A percentile compares a stretch with the other conserved stretches of the same genome.
Evolutionary conservation across 2,329 filamentous ascomycete species (phyloP).

Genomic region (Aspergillus ochraceoroseus): DNA sequence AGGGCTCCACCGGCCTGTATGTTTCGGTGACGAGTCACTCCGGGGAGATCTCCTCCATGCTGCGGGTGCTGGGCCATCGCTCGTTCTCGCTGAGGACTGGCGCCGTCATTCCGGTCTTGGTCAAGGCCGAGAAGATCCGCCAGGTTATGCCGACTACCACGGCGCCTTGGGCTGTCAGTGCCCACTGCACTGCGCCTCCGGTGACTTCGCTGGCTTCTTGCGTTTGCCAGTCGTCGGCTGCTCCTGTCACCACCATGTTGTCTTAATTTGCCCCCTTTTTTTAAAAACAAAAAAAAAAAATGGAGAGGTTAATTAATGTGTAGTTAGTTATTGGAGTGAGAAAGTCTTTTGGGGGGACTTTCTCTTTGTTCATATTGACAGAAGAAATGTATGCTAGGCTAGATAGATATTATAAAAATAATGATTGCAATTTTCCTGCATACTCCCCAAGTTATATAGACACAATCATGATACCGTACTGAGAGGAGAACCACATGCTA

Average conservation of each 20-base stretch:
- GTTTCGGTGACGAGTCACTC: constrained; percentile 56
- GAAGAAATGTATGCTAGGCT: no score
- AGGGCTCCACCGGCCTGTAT: no score
- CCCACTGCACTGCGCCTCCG: constrained; percentile 34
- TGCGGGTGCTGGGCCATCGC: constrained; percentile 45
- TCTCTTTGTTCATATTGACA: no score
- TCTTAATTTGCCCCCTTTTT: constrained; percentile 11
- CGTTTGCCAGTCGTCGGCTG: constrained; percentile 30
- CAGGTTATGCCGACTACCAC: constrained; percentile 17
- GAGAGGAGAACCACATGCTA: neutral
- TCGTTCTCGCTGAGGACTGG: constrained; percentile 47
- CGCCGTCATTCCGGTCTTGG: constrained; percentile 49
- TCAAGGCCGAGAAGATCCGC: constrained; percentile 39
- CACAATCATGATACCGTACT: constrained; percentile 1
- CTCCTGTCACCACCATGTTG: constrained; percentile 29
- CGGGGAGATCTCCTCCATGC: constrained; percentile 52
- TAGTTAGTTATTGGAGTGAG: no score
- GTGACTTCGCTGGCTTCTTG: constrained; percentile 28
- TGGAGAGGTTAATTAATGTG: no score
- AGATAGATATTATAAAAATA: no score
- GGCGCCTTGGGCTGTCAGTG: constrained; percentile 27
- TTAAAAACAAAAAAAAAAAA: no score
- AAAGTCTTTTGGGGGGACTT: no score
- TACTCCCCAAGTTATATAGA: no score
- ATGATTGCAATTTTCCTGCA: no score